Evolutionary conservation across 1,139 yeast genomes (phyloP).

Genomic region (Sugiyamaella castrensis): DNA sequence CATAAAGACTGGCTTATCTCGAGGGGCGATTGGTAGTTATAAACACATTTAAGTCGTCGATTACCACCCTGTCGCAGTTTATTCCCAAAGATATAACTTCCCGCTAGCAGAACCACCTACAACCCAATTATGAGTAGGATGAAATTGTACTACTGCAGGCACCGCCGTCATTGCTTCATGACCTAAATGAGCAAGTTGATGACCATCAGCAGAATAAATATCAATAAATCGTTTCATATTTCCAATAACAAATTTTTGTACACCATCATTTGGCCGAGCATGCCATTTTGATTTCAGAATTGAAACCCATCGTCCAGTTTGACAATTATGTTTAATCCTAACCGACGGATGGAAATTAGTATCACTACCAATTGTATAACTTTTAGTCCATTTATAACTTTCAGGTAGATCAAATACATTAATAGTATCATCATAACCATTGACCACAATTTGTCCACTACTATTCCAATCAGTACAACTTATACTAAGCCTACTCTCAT

Average conservation of each 20-base stretch:
- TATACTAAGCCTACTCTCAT: constrained; percentile 70
- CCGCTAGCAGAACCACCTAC: constrained; percentile 96
- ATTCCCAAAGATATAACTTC: constrained; percentile 60
- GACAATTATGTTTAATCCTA: constrained; percentile 81
- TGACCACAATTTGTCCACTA: constrained; percentile 74
- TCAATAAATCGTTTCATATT: constrained; percentile 90
- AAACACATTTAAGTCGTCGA: no score
- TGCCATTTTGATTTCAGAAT: constrained; percentile 89
- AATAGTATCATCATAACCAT: constrained; percentile 88
- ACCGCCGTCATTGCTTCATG: constrained; percentile 72
- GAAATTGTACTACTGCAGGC: constrained; percentile 83
- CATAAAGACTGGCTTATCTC: no score
- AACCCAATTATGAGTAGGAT: constrained; percentile 83
- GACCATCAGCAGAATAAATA: constrained; percentile 71
- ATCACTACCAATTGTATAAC: constrained; percentile 25
- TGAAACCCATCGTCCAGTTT: constrained; percentile 95
- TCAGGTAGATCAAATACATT: constrained; percentile 49
- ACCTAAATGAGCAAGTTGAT: constrained; percentile 69
- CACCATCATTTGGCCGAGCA: constrained; percentile 59
- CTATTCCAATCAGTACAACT: constrained; percentile 85
- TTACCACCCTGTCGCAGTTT: no score
- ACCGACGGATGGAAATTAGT: constrained; percentile 51
- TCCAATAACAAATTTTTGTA: constrained; percentile 83
- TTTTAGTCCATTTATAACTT: constrained; percentile 20
- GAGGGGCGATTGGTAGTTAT: no score